A percentile compares a stretch with the other conserved stretches of the same genome.
Conservation (phyloP, 1,139 yeast genomes). For the Debaryomyces udenii region DNA sequence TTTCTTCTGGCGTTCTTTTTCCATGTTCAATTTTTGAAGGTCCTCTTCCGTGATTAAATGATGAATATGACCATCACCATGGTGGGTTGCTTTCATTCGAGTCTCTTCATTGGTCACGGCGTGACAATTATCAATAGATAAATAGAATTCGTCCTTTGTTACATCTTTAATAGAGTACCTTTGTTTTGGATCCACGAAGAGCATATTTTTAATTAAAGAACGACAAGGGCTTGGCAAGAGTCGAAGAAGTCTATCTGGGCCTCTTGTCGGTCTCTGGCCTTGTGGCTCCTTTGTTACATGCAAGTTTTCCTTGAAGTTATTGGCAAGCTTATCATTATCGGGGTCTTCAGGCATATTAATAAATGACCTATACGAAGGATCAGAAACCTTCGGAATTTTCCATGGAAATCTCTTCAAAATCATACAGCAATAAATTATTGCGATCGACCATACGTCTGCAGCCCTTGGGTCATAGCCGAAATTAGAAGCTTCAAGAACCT, state of each 20-base stretch:
- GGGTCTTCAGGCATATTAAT: slow-evolving; percentile 24
- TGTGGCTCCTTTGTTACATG: not conserved
- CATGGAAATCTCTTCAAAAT: slow-evolving; percentile 73
- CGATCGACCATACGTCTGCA: slow-evolving; percentile 79
- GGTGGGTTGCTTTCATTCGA: slow-evolving; percentile 10
- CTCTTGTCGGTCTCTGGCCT: slow-evolving; percentile 17
- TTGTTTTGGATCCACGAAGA: slow-evolving; percentile 29
- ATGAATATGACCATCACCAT: slow-evolving; percentile 49
- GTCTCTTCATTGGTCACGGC: slow-evolving; percentile 14
- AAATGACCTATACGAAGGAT: slow-evolving; percentile 53
- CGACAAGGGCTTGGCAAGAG: slow-evolving; percentile 41
- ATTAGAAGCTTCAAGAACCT: slow-evolving; percentile 53
- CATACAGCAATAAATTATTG: slow-evolving; percentile 78
- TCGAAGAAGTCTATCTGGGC: slow-evolving; percentile 39
- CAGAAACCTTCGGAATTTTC: slow-evolving; percentile 68
- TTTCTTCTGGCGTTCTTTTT: slow-evolving; percentile 37
- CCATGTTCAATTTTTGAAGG: slow-evolving; percentile 43
- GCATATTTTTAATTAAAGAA: slow-evolving; percentile 39
- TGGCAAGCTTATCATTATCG: slow-evolving; percentile 12
- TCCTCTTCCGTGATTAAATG: slow-evolving; percentile 62
- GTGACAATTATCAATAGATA: slow-evolving; percentile 35
- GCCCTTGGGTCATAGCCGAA: slow-evolving; percentile 67
- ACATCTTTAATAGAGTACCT: slow-evolving; percentile 38
- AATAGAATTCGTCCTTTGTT: slow-evolving; percentile 29
- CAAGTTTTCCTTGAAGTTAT: slow-evolving; percentile 5